Conservation (phyloP, 1,284 basidiomycete species). For the Pseudozyma sp. region DNA sequence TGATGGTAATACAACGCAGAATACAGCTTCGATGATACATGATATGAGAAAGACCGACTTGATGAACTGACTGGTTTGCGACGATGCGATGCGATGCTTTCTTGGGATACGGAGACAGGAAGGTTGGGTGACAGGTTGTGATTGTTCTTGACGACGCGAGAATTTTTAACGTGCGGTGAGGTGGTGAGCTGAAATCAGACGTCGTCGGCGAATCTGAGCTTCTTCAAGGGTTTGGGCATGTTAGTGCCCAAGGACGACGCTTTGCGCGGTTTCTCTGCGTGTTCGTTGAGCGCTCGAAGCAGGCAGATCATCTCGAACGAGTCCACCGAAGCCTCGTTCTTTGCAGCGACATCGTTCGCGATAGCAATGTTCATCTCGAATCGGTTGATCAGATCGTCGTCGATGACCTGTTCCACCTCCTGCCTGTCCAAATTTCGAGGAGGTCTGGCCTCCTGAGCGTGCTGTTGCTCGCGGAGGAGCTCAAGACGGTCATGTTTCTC, state of each 20-base stretch:
- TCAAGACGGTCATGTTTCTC: background rate
- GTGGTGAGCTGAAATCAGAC: too few species aligned
- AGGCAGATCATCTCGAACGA: background rate
- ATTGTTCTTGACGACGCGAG: too few species aligned
- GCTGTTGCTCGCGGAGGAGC: too few species aligned
- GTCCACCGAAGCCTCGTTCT: background rate
- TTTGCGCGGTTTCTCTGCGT: background rate
- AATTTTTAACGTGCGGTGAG: too few species aligned
- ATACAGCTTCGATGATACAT: too few species aligned
- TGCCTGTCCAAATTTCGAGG: background rate
- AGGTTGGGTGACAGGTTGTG: too few species aligned
- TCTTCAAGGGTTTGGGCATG: background rate
- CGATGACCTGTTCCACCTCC: background rate
- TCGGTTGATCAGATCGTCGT: background rate
- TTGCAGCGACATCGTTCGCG: background rate
- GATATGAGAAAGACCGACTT: too few species aligned
- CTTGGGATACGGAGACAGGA: too few species aligned
- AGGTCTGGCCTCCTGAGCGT: background rate
- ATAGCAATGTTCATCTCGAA: background rate
- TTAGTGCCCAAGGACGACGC: background rate
- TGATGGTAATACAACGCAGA: too few species aligned
- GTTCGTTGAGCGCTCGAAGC: background rate
- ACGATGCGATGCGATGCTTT: too few species aligned
- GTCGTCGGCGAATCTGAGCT: background rate
- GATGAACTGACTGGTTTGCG: too few species aligned